Base-by-base conservation (phyloP, 2,329 filamentous ascomycete species). In the Trichoderma sp. region DNA sequence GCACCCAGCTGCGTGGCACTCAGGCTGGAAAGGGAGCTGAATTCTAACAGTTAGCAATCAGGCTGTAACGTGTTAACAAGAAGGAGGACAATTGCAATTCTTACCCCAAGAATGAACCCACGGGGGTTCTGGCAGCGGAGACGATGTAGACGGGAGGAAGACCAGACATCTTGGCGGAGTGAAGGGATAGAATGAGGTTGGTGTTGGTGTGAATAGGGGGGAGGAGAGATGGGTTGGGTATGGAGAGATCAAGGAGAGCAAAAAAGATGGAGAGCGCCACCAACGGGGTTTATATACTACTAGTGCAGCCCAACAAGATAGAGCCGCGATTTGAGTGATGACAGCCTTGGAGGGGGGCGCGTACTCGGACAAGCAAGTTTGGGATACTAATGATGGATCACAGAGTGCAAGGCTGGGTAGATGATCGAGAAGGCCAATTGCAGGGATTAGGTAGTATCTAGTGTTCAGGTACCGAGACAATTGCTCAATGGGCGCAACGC, bases 71-170 rank as follows among this genome's bases (percentile, higher is more conserved):
- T 21, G 56, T 26, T 4, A 21, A 50, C 3, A 39, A 39, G 34
- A 34, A 19, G 34, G 24, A 19, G 5, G 7, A 19, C 12, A 45
- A 17, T 10, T 54, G 59, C 19, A 30, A 19, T 30, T 62, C 77
- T 68, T 80, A 96, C 92, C 95, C 95, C 74, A 97, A 87, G 81
- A 99, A 99, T 70, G 91, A 93, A 74, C 95, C 95, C 70, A 97
- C 85, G 61, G 95, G 95, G 70, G 95, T 99, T 80, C 93, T 88
- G 74, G 88, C 91, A 69, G 89, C 90, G 66, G 95, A 95, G 75
- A 97, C 93, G 75, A 99, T 97, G 82, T 99, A 99, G 71, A 99
- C 94, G 66, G 93, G 85, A 70, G 92, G 90, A 69, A 93, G 86
- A 71, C 86, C 87, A 76, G 92, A 85, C 91, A 96, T 96, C 67